Conservation (phyloP, 768 basidiomycete species). For the Amanita polypyramis region DNA sequence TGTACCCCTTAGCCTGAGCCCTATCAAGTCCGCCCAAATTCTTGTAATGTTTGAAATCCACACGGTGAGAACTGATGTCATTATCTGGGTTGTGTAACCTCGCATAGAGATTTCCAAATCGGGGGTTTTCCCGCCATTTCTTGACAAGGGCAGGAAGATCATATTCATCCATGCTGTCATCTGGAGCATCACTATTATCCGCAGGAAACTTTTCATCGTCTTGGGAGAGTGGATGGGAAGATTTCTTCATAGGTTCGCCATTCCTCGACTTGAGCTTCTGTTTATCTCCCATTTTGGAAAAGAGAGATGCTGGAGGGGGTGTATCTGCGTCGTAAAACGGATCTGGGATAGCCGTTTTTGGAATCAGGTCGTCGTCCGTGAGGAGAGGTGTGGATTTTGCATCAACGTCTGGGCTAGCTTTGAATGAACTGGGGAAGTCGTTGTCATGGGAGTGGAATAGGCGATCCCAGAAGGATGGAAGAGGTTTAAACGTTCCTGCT, state of each 20-base stretch:
- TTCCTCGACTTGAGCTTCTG: neutral
- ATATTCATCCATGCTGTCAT: neutral
- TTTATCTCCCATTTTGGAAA: neutral
- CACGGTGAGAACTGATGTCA: neutral
- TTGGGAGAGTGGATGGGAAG: neutral
- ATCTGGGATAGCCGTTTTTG: neutral
- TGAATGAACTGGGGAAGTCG: neutral
- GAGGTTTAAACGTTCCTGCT: slow-evolving; percentile 47
- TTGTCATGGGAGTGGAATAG: slow-evolving; percentile 20
- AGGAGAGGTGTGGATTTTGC: slow-evolving; percentile 1
- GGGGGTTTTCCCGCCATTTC: neutral
- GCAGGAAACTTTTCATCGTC: neutral
- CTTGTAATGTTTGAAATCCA: neutral
- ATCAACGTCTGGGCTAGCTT: neutral
- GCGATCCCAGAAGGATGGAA: slow-evolving; percentile 43
- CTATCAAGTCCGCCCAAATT: too few species aligned
- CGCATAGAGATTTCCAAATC: neutral
- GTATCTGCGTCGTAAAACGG: slow-evolving; percentile 3
- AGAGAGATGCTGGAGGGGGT: slow-evolving; percentile 1
- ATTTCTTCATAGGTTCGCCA: neutral
- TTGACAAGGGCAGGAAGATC: slow-evolving; percentile 1
- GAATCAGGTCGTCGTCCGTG: neutral
- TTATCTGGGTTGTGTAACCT: neutral
- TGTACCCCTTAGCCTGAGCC: too few species aligned
- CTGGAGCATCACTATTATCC: neutral